Base-by-base conservation (phyloP, 768 basidiomycete species). In the Serendipita indica region DNA sequence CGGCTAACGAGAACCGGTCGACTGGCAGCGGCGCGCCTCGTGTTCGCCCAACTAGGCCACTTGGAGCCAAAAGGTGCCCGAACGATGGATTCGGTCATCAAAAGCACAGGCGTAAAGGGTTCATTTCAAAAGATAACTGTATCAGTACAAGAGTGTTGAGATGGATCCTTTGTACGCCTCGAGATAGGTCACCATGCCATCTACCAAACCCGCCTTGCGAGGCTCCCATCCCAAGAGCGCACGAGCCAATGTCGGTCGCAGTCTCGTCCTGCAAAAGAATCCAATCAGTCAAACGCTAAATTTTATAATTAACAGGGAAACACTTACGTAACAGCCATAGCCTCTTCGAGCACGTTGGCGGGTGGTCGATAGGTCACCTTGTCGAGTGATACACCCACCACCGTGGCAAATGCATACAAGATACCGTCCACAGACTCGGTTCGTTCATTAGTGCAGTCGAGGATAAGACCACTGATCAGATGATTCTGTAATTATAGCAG, bases 181-280 rank as follows among this genome's bases (percentile, higher is more conserved):
- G 46, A 73, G 76, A 62, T 77, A 77, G 7, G 69, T 65, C 18
- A 72, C 69, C 32, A 78, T 62, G 2, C 74, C 72, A 60, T 78
- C 76, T 2, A 73, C 66, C 13, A 77, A 56, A 1, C 73, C 69
- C 34, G 69, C 63, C 64, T 75, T 77, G 58, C 66, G 69, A 1
- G 74, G 73, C 10, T 63, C 62, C 76, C 77, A 77, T 1, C 73
- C 76, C 1, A 75, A 66, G 41, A 77, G 63, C 0, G 73, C 67
- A 13, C 74, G 67, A 1, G 70, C 75, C 3, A 75, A 67, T 57
- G 73, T 71, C 6, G 71, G 72, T 0, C 74, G 69, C 0, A 72
- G 34, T 14, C 72, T 61, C 1, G 61, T 41, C 2, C 70, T 72
- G 4, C 25, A 46, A 71, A 68, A 1, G 60, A 54, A 34, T 73